A percentile compares a stretch with the other conserved stretches of the same genome.
Evolutionary conservation across 75 land plant genomes (phyloP).

Genomic region (Selaginella moellendorffii): DNA sequence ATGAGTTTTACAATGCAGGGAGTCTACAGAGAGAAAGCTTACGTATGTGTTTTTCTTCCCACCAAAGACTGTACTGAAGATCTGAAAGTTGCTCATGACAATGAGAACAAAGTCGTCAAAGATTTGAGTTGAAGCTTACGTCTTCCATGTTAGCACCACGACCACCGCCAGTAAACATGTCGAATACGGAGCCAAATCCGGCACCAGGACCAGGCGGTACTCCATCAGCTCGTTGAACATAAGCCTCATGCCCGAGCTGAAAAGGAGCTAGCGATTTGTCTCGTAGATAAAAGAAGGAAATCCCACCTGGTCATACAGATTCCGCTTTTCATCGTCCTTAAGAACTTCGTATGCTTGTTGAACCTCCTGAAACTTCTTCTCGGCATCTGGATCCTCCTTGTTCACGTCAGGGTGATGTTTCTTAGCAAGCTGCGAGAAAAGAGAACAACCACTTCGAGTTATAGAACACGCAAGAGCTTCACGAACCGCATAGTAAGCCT

Average conservation of each 20-base stretch:
- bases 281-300: background rate
- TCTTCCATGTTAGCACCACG: too few species aligned
- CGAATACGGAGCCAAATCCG: constrained; percentile 27
- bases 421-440: constrained; percentile 62
- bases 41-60: too few species aligned
- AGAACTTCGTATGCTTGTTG: constrained; percentile 91
- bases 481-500: constrained; percentile 26
- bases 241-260: constrained; percentile 24
- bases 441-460: background rate
- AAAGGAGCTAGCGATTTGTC: background rate
- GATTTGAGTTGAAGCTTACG: background rate
- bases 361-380: constrained; percentile 87
- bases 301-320: constrained; percentile 60
- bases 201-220: constrained; percentile 20
- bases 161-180: constrained; percentile 13
- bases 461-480: background rate
- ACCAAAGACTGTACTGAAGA: background rate
- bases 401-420: constrained; percentile 89
- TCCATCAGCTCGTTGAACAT: constrained; percentile 22
- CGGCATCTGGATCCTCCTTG: constrained; percentile 53
- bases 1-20: background rate
- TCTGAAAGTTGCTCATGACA: background rate
- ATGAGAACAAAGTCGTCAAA: background rate
- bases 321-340: constrained; percentile 59
- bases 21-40: background rate